Evolutionary conservation across 2,329 filamentous ascomycete species (phyloP).

Genomic region (Rhynchosporium secalis): DNA sequence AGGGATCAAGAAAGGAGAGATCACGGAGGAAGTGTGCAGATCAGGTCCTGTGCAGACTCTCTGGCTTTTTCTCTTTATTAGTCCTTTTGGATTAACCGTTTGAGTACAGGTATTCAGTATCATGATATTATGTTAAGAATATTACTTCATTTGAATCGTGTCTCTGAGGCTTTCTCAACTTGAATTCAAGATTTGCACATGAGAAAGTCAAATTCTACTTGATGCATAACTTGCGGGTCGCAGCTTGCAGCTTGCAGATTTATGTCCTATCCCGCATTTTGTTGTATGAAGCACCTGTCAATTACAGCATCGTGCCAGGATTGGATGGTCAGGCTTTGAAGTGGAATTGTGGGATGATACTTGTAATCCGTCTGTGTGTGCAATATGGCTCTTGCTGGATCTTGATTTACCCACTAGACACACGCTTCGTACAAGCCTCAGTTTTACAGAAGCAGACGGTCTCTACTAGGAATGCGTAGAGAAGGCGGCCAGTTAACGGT

Average conservation of each 20-base stretch:
- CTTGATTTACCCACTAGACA: slow-evolving; percentile 20
- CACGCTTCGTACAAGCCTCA: slow-evolving; percentile 23
- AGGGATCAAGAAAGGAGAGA: slow-evolving; percentile 1
- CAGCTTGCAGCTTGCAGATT: slow-evolving; percentile 11
- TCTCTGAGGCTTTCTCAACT: too few relatives aligned
- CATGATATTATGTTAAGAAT: too few relatives aligned
- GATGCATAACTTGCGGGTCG: background rate
- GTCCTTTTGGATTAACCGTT: too few relatives aligned
- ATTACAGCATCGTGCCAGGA: slow-evolving; percentile 11
- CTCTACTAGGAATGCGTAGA: background rate
- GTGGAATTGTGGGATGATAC: too few relatives aligned
- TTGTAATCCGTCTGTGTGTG: background rate
- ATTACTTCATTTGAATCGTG: too few relatives aligned
- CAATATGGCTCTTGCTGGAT: slow-evolving; percentile 12
- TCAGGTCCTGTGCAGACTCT: slow-evolving; percentile 7
- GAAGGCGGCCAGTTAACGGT: slow-evolving; percentile 11
- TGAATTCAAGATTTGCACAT: slow-evolving; percentile 1
- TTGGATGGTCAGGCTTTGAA: background rate
- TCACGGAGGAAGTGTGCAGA: background rate
- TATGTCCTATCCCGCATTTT: slow-evolving; percentile 7
- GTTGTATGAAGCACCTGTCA: slow-evolving; percentile 13
- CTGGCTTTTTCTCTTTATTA: too few relatives aligned
- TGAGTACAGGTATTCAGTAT: too few relatives aligned
- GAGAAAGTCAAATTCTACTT: background rate
- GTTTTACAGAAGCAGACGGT: slow-evolving; percentile 25